phyloP scores from a whole-genome alignment of 75 land plant genomes.

The Cunninghamia lanceolata region DNA sequence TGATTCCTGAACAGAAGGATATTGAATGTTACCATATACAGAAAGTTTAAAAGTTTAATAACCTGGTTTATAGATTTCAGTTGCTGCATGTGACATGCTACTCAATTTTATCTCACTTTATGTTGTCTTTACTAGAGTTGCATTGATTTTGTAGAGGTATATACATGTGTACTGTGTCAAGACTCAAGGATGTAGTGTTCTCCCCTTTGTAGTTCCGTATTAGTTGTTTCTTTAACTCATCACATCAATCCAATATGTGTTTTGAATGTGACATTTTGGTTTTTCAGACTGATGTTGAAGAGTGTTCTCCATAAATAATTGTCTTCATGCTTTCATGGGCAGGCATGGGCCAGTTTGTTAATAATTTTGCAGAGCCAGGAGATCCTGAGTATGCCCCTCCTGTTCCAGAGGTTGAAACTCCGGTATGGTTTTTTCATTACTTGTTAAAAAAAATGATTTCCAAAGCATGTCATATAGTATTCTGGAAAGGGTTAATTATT shows the following conservation, averaged over 20 bases:
- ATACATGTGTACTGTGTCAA: neutral
- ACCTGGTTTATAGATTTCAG: neutral
- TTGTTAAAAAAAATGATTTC: neutral
- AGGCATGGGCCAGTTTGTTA: conserved; percentile 95
- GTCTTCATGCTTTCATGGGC: conserved; percentile 2
- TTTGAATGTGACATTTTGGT: neutral
- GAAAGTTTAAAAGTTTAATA: neutral
- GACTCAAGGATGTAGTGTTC: neutral
- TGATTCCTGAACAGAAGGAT: too few species aligned
- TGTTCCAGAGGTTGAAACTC: conserved; percentile 77
- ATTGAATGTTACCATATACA: neutral
- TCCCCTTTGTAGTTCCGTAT: neutral
- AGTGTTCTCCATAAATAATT: neutral
- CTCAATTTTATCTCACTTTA: neutral
- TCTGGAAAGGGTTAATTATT: neutral
- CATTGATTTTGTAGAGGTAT: neutral
- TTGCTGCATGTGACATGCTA: neutral
- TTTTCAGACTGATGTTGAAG: neutral
- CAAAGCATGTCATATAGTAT: neutral
- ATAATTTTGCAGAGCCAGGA: conserved; percentile 88
- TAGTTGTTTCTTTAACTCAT: neutral
- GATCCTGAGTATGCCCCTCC: conserved; percentile 95
- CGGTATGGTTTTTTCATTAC: conserved; percentile 38
- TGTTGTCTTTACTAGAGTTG: neutral
- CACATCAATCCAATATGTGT: neutral